A percentile compares a stretch with the other conserved stretches of the same genome.
Evolutionary conservation across 1,284 basidiomycete genomes (phyloP).

Genomic region (Tremellales sp.): DNA sequence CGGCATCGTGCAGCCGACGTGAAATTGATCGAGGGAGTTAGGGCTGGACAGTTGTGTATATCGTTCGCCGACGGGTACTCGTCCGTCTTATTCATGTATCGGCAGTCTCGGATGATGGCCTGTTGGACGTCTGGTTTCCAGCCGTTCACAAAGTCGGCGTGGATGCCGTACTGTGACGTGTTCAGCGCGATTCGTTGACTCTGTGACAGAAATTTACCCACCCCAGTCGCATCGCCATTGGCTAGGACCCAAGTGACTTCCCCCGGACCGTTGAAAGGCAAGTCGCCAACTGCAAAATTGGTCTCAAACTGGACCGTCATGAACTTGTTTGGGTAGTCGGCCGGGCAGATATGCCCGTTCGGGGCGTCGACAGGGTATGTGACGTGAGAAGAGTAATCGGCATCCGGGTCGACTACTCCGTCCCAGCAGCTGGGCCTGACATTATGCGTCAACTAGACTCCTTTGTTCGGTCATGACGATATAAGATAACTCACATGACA

Average conservation of each 20-base stretch:
- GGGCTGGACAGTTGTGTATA: slow-evolving; percentile 13
- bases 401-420: slow-evolving; percentile 17
- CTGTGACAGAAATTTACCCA: slow-evolving; percentile 1
- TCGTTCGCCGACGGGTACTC: slow-evolving; percentile 3
- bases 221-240: slow-evolving; percentile 19
- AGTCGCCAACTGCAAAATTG: slow-evolving; percentile 13
- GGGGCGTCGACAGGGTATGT: slow-evolving; percentile 17
- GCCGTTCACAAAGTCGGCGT: slow-evolving; percentile 26
- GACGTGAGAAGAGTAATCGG: slow-evolving; percentile 17
- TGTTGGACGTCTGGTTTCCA: slow-evolving; percentile 22
- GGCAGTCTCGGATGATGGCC: slow-evolving; percentile 17
- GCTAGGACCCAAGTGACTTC: slow-evolving; percentile 17
- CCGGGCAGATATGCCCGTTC: slow-evolving; percentile 19
- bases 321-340: slow-evolving; percentile 21
- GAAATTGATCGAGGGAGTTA: slow-evolving; percentile 13
- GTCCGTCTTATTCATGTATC: slow-evolving; percentile 23
- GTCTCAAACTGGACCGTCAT: slow-evolving; percentile 24
- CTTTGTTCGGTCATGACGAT: neutral
- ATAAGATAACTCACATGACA: slow-evolving; percentile 11
- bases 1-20: slow-evolving; percentile 14
- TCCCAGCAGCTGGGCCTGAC: slow-evolving; percentile 25
- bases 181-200: neutral
- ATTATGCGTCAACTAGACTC: neutral
- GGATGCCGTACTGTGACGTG: slow-evolving; percentile 13
- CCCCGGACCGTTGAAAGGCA: slow-evolving; percentile 16